A percentile compares a stretch with the other conserved stretches of the same genome.
Evolutionary conservation across 2,329 filamentous ascomycete genomes (phyloP).

Genomic region (Aspergillus novofumigatus): DNA sequence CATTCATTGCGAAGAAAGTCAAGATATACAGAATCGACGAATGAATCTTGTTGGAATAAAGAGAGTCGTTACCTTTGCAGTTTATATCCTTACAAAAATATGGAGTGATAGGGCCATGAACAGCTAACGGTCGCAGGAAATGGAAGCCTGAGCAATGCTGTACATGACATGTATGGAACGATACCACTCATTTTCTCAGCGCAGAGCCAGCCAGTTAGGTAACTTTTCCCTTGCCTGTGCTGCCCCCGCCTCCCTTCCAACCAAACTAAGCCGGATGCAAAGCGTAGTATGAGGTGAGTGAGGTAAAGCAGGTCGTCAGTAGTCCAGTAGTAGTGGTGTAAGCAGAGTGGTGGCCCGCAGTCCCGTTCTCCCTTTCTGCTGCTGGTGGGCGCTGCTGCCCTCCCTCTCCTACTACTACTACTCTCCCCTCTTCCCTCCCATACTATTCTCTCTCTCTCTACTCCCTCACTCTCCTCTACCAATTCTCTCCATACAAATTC

Average conservation of each 20-base stretch:
- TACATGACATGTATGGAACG: constrained; percentile 20
- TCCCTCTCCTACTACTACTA: constrained; percentile 16
- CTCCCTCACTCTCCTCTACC: constrained; percentile 31
- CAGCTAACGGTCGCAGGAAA: constrained; percentile 6
- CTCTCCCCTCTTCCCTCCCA: constrained; percentile 24
- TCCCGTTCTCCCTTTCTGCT: constrained; percentile 26
- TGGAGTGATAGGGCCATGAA: not conserved
- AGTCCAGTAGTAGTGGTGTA: not conserved
- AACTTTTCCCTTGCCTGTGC: constrained; percentile 26
- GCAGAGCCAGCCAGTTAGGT: constrained; percentile 22
- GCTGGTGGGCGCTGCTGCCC: constrained; percentile 30
- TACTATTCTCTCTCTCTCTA: constrained; percentile 26
- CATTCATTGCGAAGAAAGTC: not conserved
- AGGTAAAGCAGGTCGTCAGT: constrained; percentile 10
- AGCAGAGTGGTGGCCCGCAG: constrained; percentile 15
- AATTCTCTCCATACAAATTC: constrained; percentile 33
- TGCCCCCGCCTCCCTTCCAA: constrained; percentile 18
- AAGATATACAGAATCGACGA: not conserved
- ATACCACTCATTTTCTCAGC: constrained; percentile 17
- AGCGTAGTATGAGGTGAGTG: constrained; percentile 3
- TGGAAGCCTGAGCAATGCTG: constrained; percentile 1
- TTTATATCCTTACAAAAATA: not conserved
- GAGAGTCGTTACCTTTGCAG: not conserved
- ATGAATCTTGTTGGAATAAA: not conserved
- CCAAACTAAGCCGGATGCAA: not conserved